Evolutionary conservation across 176 grass and related monocot species (phyloP), one percentile per base, ranked within the genome.

Genomic region (Oryza coarctata): DNA sequence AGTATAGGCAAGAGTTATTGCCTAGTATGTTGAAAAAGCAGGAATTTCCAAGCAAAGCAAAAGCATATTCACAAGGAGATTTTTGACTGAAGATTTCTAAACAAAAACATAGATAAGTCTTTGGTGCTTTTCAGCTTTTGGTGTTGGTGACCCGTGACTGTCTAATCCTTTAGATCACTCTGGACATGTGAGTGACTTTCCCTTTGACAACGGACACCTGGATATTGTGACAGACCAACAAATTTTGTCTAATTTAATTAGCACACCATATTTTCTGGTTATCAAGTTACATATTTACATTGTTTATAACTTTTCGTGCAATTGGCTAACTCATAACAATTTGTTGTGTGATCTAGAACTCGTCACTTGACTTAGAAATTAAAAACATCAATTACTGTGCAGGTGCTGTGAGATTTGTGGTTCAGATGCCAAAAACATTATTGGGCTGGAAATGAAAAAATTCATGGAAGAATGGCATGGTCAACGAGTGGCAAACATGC

Each of bases 321-420:
- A 71, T 70, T 58, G 14, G 23, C 12, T 44, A 28, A 76, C 11
- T 55, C 27, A 34, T 45, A 31, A 61, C 31, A 58, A n/a, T 60
- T 26, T 69, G 22, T 36, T 23, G 43, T 43, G 23, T n/a, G 12
- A 23, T 34, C 14, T 70, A 62, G 7, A 36, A 45, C 30, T 72
- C 35, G 20, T 29, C 65, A 77, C 52, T 31, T 64, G 45, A 40
- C 47, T 71, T 22, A 84, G 50, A 63, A 80, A 47, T 78, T 26
- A 29, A 27, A 77, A 47, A 13, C 63, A 90, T 50, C 22, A 74
- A 47, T 71, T 79, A 57, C 41, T 41, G 23, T 26, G 45, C 80
- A 92, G 88, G 88, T 62, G 49, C 45, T 90, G 90, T 82, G 93
- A 95, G 84, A 90, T 95, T 65, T 95, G 90, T 81, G 88, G 86